A percentile compares a stretch with the other conserved stretches of the same genome.
phyloP scores from a whole-genome alignment of 768 basidiomycete genomes.

The Floccularia luteovirens region DNA sequence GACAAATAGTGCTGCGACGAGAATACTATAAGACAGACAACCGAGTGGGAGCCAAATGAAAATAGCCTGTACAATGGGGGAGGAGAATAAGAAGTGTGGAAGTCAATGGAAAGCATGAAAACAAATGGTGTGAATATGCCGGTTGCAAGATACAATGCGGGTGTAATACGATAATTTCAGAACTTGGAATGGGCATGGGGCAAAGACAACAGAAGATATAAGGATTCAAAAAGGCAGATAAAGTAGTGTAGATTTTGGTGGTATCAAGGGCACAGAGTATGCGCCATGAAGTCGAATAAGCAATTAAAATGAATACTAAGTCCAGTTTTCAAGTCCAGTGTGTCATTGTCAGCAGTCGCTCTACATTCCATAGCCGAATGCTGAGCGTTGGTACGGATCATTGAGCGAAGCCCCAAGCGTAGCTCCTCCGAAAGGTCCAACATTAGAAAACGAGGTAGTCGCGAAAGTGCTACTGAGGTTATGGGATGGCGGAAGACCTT shows the following conservation, averaged over 20 bases:
- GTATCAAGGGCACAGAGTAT: constrained; percentile 20
- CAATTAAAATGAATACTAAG: constrained; percentile 33
- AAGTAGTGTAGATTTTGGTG: constrained; percentile 33
- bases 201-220: constrained; percentile 31
- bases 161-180: constrained; percentile 31
- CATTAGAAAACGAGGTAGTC: constrained; percentile 39
- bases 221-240: constrained; percentile 32
- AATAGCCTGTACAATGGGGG: constrained; percentile 54
- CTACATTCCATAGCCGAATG: constrained; percentile 80
- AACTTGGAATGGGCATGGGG: constrained; percentile 25
- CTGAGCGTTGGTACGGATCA: constrained; percentile 71
- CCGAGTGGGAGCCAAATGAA: constrained; percentile 40
- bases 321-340: constrained; percentile 15
- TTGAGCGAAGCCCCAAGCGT: constrained; percentile 47
- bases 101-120: constrained; percentile 39
- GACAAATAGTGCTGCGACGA: constrained; percentile 55
- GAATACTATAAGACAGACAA: constrained; percentile 66
- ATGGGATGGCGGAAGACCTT: constrained; percentile 53
- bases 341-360: neutral
- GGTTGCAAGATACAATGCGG: constrained; percentile 66
- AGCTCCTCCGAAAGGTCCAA: constrained; percentile 45
- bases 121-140: constrained; percentile 53
- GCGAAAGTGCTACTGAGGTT: constrained; percentile 54
- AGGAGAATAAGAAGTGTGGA: constrained; percentile 31
- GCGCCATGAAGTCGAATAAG: constrained; percentile 14